Conservation (phyloP, 225 moss, liverwort and hornwort species). For the Polytrichum formosum region DNA sequence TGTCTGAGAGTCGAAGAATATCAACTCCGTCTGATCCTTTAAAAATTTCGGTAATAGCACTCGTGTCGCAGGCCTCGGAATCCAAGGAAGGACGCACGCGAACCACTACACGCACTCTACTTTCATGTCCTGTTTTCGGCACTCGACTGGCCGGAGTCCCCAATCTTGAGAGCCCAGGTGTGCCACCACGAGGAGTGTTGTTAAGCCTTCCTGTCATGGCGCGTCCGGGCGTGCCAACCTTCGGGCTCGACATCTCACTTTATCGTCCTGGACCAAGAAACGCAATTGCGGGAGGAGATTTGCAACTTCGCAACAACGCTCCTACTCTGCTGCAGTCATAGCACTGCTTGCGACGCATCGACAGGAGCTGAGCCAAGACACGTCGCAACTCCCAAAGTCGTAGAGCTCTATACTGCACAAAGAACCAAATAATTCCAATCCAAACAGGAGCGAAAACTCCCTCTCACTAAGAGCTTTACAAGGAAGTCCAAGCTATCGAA, state of each 20-base stretch:
- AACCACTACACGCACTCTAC: conserved; percentile 34
- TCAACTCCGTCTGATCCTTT: conserved; percentile 24
- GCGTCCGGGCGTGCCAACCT: not conserved
- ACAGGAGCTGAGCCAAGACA: not conserved
- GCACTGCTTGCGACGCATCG: not conserved
- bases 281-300: not conserved
- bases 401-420: not conserved
- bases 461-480: not conserved
- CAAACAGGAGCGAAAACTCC: not conserved
- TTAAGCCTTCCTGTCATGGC: not conserved
- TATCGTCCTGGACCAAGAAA: not conserved
- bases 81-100: conserved; percentile 33
- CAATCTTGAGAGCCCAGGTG: conserved; percentile 28
- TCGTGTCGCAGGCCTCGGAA: conserved; percentile 6
- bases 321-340: not conserved
- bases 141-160: conserved; percentile 9
- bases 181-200: conserved; percentile 1
- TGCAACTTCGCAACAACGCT: not conserved
- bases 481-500: not conserved
- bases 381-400: not conserved
- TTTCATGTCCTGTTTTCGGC: conserved; percentile 9
- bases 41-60: conserved; percentile 9
- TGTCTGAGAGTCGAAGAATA: conserved; percentile 13
- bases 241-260: conserved; percentile 2
- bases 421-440: not conserved